phyloP scores from a whole-genome alignment of 2,329 filamentous ascomycete genomes.

The Aspergillus terreus region DNA sequence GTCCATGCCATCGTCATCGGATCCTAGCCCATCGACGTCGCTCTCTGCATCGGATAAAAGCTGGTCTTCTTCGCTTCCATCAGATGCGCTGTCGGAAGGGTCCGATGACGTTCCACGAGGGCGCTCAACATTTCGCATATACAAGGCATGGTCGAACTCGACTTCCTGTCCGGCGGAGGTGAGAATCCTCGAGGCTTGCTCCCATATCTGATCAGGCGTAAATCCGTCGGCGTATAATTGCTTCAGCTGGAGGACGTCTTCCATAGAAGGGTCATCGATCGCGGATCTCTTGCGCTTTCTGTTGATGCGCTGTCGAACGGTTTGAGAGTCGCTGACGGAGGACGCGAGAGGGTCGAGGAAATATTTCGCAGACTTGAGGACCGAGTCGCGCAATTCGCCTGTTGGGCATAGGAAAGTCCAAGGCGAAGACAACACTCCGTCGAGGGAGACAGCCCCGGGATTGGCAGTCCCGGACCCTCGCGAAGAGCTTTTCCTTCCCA shows the following conservation, averaged over 20 bases:
- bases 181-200: conserved; percentile 83
- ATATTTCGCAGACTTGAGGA: conserved; percentile 72
- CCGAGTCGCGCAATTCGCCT: conserved; percentile 61
- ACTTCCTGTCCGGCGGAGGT: conserved; percentile 58
- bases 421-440: conserved; percentile 55
- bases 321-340: conserved; percentile 69
- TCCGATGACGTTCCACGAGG: not conserved
- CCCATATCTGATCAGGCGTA: conserved; percentile 84
- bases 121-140: conserved; percentile 18
- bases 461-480: not conserved
- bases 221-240: conserved; percentile 86
- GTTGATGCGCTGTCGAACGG: conserved; percentile 61
- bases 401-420: conserved; percentile 75
- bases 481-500: not conserved
- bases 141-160: conserved; percentile 44
- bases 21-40: conserved; percentile 9
- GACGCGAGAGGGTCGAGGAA: conserved; percentile 75
- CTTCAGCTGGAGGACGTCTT: conserved; percentile 67
- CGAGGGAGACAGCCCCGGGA: conserved; percentile 9
- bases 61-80: conserved; percentile 8
- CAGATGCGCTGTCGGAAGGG: conserved; percentile 9
- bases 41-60: conserved; percentile 11
- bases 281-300: conserved; percentile 73
- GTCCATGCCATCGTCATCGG: conserved; percentile 7
- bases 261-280: conserved; percentile 42